Evolutionary conservation across 805 yeast species (phyloP).

Genomic region (Metschnikowia anglica): DNA sequence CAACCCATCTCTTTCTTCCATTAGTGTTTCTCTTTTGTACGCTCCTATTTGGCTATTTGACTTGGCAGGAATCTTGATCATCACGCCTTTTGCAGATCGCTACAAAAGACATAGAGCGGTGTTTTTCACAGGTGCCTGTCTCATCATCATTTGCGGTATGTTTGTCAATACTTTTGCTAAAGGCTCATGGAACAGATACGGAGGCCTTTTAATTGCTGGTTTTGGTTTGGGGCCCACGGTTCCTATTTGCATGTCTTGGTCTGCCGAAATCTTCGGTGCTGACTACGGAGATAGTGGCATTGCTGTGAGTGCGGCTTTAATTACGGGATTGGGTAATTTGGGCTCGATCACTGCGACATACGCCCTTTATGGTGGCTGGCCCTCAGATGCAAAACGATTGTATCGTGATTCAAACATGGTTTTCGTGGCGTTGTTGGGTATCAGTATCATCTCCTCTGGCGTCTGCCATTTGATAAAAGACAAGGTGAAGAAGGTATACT

Average conservation of each 20-base stretch:
- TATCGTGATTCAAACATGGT: slow-evolving; percentile 79
- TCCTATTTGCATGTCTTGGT: slow-evolving; percentile 82
- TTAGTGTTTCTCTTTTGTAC: slow-evolving; percentile 68
- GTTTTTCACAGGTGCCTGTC: slow-evolving; percentile 60
- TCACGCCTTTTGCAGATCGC: slow-evolving; percentile 80
- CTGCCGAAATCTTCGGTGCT: slow-evolving; percentile 69
- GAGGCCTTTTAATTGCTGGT: slow-evolving; percentile 77
- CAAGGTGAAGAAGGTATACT: neutral
- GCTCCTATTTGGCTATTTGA: slow-evolving; percentile 93
- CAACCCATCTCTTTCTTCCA: slow-evolving; percentile 60
- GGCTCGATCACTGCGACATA: slow-evolving; percentile 85
- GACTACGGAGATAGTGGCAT: slow-evolving; percentile 80
- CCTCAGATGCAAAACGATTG: slow-evolving; percentile 61
- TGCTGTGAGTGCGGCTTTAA: slow-evolving; percentile 79
- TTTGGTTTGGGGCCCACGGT: slow-evolving; percentile 89
- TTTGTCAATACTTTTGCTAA: slow-evolving; percentile 73
- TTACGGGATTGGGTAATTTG: slow-evolving; percentile 80
- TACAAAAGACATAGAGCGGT: slow-evolving; percentile 56
- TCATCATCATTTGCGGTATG: slow-evolving; percentile 71
- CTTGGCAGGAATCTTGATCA: slow-evolving; percentile 65
- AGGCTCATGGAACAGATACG: slow-evolving; percentile 73
- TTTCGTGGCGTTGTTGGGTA: slow-evolving; percentile 71
- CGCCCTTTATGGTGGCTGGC: slow-evolving; percentile 86
- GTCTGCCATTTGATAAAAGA: slow-evolving; percentile 22
- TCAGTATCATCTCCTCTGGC: slow-evolving; percentile 53